Conservation (phyloP, 192 early-diverging fungal species). For the Obelidium mucronatum region DNA sequence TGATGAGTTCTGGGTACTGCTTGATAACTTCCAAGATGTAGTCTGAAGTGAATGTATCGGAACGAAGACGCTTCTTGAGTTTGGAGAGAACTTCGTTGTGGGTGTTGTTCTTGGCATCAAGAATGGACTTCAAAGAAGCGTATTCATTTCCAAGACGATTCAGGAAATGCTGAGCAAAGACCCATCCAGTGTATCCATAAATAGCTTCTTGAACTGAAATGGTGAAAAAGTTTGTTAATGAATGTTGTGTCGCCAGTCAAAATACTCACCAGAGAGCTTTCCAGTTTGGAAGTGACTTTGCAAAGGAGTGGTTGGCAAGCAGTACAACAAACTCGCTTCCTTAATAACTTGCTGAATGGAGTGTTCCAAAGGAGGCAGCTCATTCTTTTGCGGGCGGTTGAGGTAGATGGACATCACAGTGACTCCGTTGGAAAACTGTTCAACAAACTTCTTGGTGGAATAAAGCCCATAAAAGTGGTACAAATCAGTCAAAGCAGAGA, state of each 20-base stretch:
- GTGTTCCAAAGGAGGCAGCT: constrained; percentile 83
- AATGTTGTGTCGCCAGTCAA: neutral
- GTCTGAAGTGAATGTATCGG: constrained; percentile 97
- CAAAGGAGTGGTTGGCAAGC: constrained; percentile 92
- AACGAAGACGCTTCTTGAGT: constrained; percentile 97
- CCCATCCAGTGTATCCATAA: constrained; percentile 96
- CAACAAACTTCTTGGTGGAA: constrained; percentile 97
- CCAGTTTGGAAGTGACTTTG: constrained; percentile 92
- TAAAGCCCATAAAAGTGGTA: constrained; percentile 97
- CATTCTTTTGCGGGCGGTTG: constrained; percentile 77
- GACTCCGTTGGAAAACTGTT: constrained; percentile 98
- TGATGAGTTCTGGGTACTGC: constrained; percentile 92
- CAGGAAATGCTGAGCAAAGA: constrained; percentile 98
- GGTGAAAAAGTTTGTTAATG: neutral
- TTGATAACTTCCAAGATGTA: constrained; percentile 96
- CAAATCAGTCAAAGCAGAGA: constrained; percentile 94
- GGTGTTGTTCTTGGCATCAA: constrained; percentile 78
- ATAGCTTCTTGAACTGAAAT: constrained; percentile 88
- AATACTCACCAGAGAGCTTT: constrained; percentile 66
- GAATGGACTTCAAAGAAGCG: constrained; percentile 78
- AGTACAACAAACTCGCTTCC: constrained; percentile 96
- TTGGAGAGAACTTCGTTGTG: constrained; percentile 94
- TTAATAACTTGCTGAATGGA: constrained; percentile 92
- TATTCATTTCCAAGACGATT: constrained; percentile 97
- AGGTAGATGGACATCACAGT: constrained; percentile 94